A percentile compares a stretch with the other conserved stretches of the same genome.
phyloP scores from a whole-genome alignment of 106 monocot species.

The Dioscorea alata region DNA sequence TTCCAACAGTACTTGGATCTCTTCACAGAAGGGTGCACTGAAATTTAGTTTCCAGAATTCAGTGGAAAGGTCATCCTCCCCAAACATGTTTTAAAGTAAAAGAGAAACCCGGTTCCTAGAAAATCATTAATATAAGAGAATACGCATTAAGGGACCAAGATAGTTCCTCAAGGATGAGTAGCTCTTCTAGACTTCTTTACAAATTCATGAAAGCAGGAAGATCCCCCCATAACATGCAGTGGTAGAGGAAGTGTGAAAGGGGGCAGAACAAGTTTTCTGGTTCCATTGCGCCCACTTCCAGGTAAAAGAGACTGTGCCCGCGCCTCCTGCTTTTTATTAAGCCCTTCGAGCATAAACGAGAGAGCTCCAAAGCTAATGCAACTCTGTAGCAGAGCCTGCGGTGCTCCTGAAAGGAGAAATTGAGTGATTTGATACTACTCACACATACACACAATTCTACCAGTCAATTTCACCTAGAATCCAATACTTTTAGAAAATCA shows the following conservation, averaged over 20 bases:
- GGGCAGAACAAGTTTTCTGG: background rate
- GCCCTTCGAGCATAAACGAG: background rate
- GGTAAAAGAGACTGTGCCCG: background rate
- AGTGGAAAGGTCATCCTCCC: too few relatives aligned
- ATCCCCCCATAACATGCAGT: background rate
- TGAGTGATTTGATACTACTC: background rate
- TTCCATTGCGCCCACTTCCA: background rate
- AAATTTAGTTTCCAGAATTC: too few relatives aligned
- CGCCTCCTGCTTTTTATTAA: background rate
- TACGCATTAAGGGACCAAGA: too few relatives aligned
- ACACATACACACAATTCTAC: background rate
- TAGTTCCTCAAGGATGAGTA: too few relatives aligned
- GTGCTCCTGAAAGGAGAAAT: background rate
- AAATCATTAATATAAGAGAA: too few relatives aligned
- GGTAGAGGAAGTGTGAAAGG: background rate
- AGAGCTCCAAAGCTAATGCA: conserved; percentile 2
- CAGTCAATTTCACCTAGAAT: background rate
- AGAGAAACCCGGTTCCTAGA: too few relatives aligned
- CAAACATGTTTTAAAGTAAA: too few relatives aligned
- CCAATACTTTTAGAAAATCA: too few relatives aligned
- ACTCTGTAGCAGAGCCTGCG: background rate
- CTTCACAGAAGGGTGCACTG: too few relatives aligned
- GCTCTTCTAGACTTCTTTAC: background rate
- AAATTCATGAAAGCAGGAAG: background rate
- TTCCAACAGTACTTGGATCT: too few relatives aligned